Conservation (phyloP, 2,329 filamentous ascomycete species). For the Exophiala lecanii-corni region DNA sequence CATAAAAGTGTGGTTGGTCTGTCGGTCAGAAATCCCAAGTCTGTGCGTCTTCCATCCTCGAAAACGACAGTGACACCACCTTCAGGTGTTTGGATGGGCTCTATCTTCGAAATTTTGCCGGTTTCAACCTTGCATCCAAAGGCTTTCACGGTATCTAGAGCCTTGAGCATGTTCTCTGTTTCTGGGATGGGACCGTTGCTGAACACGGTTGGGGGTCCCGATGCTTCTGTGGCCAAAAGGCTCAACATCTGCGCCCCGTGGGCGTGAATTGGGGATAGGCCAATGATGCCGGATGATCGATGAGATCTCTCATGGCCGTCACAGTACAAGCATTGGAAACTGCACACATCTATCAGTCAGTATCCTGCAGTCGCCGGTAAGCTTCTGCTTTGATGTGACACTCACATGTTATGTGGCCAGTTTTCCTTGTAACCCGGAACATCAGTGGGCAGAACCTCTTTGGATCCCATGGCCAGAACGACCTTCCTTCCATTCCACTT, state of each 20-base stretch:
- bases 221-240: neutral
- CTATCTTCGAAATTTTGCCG: neutral
- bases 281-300: slow-evolving; percentile 1
- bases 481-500: slow-evolving; percentile 2
- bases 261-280: slow-evolving; percentile 1
- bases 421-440: slow-evolving; percentile 7
- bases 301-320: slow-evolving; percentile 6
- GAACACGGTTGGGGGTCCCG: neutral
- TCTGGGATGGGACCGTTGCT: slow-evolving; percentile 3
- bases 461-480: slow-evolving; percentile 2
- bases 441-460: slow-evolving; percentile 3
- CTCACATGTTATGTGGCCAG: slow-evolving; percentile 6
- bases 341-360: neutral
- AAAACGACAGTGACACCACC: slow-evolving; percentile 1
- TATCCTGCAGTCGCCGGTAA: too few relatives aligned
- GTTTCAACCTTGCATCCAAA: slow-evolving; percentile 2
- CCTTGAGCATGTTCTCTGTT: slow-evolving; percentile 2
- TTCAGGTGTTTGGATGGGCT: neutral
- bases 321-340: slow-evolving; percentile 8
- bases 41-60: neutral
- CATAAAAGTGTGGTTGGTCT: neutral
- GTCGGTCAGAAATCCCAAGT: slow-evolving; percentile 3
- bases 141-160: neutral
- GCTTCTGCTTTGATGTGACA: neutral
- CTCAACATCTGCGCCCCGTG: neutral